A percentile compares a stretch with the other conserved stretches of the same genome.
phyloP scores from a whole-genome alignment of 1,139 yeast genomes.

The Petasospora fabianii region DNA sequence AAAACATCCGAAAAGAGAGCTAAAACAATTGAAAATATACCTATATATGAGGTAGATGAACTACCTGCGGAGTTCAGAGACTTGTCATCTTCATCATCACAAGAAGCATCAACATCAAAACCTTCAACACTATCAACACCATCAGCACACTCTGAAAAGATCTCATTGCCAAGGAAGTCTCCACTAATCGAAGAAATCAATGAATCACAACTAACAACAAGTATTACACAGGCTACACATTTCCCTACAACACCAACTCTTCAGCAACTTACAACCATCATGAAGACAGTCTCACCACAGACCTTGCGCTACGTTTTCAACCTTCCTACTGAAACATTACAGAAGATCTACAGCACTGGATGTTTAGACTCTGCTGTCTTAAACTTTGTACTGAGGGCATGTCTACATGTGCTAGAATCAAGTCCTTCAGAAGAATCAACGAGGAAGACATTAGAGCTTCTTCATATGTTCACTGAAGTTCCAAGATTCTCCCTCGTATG shows the following conservation, averaged over 20 bases:
- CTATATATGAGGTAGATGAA: conserved; percentile 41
- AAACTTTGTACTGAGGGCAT: conserved; percentile 49
- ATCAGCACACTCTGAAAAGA: background rate
- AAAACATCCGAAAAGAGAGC: conserved; percentile 17
- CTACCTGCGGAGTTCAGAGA: conserved; percentile 42
- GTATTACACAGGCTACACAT: background rate
- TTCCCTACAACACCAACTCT: conserved; percentile 20
- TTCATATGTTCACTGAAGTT: conserved; percentile 10
- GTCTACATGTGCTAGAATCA: conserved; percentile 17
- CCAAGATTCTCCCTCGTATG: conserved; percentile 14
- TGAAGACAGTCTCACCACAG: conserved; percentile 22
- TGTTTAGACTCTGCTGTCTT: conserved; percentile 60
- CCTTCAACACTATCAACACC: background rate
- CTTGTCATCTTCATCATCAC: too few species aligned
- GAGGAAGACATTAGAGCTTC: conserved; percentile 2
- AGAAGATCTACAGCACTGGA: conserved; percentile 37
- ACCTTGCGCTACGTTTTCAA: conserved; percentile 42
- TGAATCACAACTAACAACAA: background rate
- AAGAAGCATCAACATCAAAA: background rate
- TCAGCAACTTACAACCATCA: conserved; percentile 19
- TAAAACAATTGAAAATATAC: conserved; percentile 28
- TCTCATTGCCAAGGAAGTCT: background rate
- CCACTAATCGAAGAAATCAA: background rate
- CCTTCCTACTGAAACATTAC: conserved; percentile 32
- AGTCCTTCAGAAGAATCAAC: background rate